Evolutionary conservation across 805 yeast species (phyloP).

Genomic region (Wickerhamomyces strasburgensis): DNA sequence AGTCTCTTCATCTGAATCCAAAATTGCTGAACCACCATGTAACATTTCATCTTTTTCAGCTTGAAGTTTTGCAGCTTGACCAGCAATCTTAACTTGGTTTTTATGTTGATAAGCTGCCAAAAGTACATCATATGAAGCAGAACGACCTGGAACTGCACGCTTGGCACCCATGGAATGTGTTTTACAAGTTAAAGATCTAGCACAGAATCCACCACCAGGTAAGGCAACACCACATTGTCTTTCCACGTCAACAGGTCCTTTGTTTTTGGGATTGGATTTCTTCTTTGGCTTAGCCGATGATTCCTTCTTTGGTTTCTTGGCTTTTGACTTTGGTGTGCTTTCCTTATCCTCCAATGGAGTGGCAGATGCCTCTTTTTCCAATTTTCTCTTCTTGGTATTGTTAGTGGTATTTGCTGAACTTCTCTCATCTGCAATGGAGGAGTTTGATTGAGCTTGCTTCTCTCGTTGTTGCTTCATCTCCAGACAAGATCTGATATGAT

Average conservation of each 20-base stretch:
- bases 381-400: constrained; percentile 16
- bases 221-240: constrained; percentile 94
- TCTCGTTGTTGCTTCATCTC: constrained; percentile 28
- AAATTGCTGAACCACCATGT: constrained; percentile 35
- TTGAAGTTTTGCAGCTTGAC: constrained; percentile 74
- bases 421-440: background rate
- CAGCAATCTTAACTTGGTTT: constrained; percentile 86
- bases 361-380: constrained; percentile 14
- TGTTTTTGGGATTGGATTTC: constrained; percentile 49
- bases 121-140: constrained; percentile 86
- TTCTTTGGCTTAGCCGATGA: constrained; percentile 28
- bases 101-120: constrained; percentile 87
- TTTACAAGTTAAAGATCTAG: constrained; percentile 92
- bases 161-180: constrained; percentile 99
- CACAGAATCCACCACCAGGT: constrained; percentile 94
- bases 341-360: constrained; percentile 14
- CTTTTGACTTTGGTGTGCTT: constrained; percentile 7
- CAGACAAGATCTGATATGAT: constrained; percentile 37
- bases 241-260: constrained; percentile 87
- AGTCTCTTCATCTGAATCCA: constrained; percentile 84
- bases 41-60: constrained; percentile 66
- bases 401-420: background rate
- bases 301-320: constrained; percentile 20
- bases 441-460: constrained; percentile 1
- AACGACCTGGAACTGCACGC: constrained; percentile 88